These are phyloP conservation scores for Blastobotrys ciferrii DNA, from an alignment of 1,139 yeast genomes.

Conservation along the genomic window DNA sequence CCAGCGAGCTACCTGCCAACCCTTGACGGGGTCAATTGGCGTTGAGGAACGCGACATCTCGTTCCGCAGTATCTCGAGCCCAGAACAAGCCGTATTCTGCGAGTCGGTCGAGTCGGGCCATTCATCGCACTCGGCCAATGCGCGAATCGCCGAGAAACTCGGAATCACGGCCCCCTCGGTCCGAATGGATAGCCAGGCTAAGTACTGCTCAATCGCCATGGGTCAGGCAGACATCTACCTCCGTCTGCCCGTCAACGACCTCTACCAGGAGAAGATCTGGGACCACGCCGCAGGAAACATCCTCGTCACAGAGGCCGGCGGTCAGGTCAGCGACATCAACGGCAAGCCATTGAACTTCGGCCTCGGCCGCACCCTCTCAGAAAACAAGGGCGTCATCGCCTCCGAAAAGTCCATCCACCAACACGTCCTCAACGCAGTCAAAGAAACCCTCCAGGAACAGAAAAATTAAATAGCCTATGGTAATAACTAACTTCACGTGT, in stretches of 20 bases:
- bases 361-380: constrained; percentile 69
- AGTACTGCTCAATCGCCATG: constrained; percentile 84
- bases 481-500: too few relatives aligned
- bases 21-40: constrained; percentile 24
- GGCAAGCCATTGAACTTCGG: constrained; percentile 79
- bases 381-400: constrained; percentile 89
- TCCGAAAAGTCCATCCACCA: constrained; percentile 65
- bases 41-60: constrained; percentile 27
- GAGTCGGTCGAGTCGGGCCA: constrained; percentile 98
- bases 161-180: constrained; percentile 57
- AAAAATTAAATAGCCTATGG: too few relatives aligned
- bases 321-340: constrained; percentile 77
- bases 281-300: constrained; percentile 97
- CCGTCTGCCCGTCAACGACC: constrained; percentile 73
- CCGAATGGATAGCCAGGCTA: constrained; percentile 87
- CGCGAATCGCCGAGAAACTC: constrained; percentile 61
- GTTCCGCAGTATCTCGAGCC: constrained; percentile 32
- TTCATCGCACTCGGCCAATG: constrained; percentile 88
- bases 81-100: constrained; percentile 62
- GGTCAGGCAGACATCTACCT: constrained; percentile 93
- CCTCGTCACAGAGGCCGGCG: constrained; percentile 86
- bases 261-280: constrained; percentile 94
- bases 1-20: constrained; percentile 57
- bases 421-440: constrained; percentile 60
- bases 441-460: background rate